Conservation (phyloP, 2,329 filamentous ascomycete genomes). For the Aulographum hederae region DNA sequence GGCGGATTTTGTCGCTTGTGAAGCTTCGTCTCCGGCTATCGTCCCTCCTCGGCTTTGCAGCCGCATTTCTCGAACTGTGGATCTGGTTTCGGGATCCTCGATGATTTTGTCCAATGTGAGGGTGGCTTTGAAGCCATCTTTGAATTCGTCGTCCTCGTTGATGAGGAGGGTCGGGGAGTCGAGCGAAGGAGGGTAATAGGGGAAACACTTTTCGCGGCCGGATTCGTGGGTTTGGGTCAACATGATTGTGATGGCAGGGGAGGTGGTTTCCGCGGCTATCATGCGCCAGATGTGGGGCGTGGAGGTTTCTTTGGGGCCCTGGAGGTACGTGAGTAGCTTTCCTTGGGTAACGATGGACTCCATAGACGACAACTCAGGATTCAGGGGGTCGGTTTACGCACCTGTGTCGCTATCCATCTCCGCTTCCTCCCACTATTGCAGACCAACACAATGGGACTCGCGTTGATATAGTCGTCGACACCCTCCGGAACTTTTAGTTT, state of each 20-base stretch:
- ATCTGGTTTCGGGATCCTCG: slow-evolving; percentile 38
- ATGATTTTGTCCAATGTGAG: slow-evolving; percentile 41
- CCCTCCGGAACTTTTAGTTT: slow-evolving; percentile 59
- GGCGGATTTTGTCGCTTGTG: neutral
- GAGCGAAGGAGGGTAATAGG: slow-evolving; percentile 53
- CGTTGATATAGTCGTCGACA: slow-evolving; percentile 34
- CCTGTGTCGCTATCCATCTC: slow-evolving; percentile 79
- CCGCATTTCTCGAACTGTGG: slow-evolving; percentile 55
- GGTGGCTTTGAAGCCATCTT: slow-evolving; percentile 46
- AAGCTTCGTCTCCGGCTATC: too few species aligned
- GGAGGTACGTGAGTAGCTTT: slow-evolving; percentile 2
- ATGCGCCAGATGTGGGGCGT: slow-evolving; percentile 86
- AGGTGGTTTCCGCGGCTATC: slow-evolving; percentile 66
- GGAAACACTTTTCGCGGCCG: slow-evolving; percentile 65
- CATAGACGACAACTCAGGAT: neutral
- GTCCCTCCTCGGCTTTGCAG: slow-evolving; percentile 17
- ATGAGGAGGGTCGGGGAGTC: slow-evolving; percentile 27
- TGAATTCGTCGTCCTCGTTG: slow-evolving; percentile 46
- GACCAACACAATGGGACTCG: slow-evolving; percentile 25
- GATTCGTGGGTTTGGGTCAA: slow-evolving; percentile 76
- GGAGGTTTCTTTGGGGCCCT: slow-evolving; percentile 63
- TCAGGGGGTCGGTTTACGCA: slow-evolving; percentile 12
- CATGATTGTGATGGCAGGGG: slow-evolving; percentile 69
- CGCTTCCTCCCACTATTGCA: slow-evolving; percentile 20
- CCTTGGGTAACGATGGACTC: slow-evolving; percentile 1